These are phyloP conservation scores for Trametes villosa DNA, from an alignment of 768 basidiomycete genomes.

Conservation along the genomic window DNA sequence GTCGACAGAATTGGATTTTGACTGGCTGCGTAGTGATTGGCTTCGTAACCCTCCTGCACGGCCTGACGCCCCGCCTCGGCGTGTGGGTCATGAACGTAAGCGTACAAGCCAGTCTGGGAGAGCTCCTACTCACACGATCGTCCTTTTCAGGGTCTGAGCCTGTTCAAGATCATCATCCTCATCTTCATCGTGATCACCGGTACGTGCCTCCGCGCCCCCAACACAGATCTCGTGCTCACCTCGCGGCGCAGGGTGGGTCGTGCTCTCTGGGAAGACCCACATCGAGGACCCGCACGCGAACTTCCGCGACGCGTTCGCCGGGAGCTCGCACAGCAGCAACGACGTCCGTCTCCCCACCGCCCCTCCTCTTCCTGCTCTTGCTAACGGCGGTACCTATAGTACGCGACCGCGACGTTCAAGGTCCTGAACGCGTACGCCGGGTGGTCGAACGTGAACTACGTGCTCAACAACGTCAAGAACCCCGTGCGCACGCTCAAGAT, in stretches of 20 bases:
- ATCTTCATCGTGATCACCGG: conserved; percentile 59
- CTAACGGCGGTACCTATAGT: conserved; percentile 39
- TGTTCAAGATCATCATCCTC: conserved; percentile 60
- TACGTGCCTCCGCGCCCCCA: neutral
- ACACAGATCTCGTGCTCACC: neutral
- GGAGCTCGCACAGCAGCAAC: conserved; percentile 56
- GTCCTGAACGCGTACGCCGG: conserved; percentile 53
- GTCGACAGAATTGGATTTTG: neutral
- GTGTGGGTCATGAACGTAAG: conserved; percentile 59
- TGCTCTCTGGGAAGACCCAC: conserved; percentile 58
- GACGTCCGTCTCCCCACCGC: conserved; percentile 36
- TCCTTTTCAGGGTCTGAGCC: conserved; percentile 46
- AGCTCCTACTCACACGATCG: conserved; percentile 33
- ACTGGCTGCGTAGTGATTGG: conserved; percentile 44
- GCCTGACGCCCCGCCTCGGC: conserved; percentile 52
- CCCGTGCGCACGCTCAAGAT: conserved; percentile 65
- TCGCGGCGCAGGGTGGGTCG: conserved; percentile 53
- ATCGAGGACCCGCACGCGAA: conserved; percentile 61
- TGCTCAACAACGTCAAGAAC: conserved; percentile 62
- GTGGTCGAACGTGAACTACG: conserved; percentile 63
- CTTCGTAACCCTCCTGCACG: conserved; percentile 56
- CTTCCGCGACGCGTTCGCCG: conserved; percentile 61
- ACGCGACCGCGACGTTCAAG: conserved; percentile 64
- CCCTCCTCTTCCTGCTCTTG: neutral
- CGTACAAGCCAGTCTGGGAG: conserved; percentile 24